Percentiles rank a stretch among this genome's conserved stretches.
phyloP scores from a whole-genome alignment of 768 basidiomycete species.

The Nidularia sp. region DNA sequence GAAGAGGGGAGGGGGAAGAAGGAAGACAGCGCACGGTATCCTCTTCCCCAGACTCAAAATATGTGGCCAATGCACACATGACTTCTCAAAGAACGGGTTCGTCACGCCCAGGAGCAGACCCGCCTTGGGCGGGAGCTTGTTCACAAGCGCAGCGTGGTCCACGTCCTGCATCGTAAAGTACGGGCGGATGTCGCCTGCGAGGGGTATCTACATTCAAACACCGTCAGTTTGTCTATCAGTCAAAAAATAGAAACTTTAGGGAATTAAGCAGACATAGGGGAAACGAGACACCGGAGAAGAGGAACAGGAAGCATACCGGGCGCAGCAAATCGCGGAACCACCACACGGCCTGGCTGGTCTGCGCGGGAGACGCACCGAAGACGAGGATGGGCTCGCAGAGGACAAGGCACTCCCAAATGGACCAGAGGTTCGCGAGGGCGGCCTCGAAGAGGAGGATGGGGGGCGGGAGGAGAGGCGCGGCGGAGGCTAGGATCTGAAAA shows the following conservation, averaged over 20 bases:
- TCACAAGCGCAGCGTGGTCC: slow-evolving; percentile 74
- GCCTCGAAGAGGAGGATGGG: slow-evolving; percentile 62
- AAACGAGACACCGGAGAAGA: neutral
- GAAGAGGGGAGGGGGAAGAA: neutral
- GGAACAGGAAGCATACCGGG: slow-evolving; percentile 46
- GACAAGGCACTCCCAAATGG: slow-evolving; percentile 91
- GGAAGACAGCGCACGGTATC: slow-evolving; percentile 28
- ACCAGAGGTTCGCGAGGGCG: slow-evolving; percentile 66
- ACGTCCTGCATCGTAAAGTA: slow-evolving; percentile 96
- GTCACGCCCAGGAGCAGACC: slow-evolving; percentile 83
- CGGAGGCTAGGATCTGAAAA: slow-evolving; percentile 62
- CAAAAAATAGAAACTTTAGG: neutral
- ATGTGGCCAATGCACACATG: slow-evolving; percentile 85
- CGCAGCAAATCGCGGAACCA: slow-evolving; percentile 86
- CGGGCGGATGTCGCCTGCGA: slow-evolving; percentile 82
- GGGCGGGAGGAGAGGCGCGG: slow-evolving; percentile 53
- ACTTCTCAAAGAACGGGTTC: slow-evolving; percentile 80
- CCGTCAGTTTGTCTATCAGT: neutral
- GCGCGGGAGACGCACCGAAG: slow-evolving; percentile 73
- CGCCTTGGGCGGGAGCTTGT: slow-evolving; percentile 73
- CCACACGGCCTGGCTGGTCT: slow-evolving; percentile 87
- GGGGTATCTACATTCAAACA: slow-evolving; percentile 57
- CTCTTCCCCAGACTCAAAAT: slow-evolving; percentile 63
- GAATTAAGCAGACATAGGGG: too few relatives aligned
- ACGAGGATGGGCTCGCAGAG: slow-evolving; percentile 88